Evolutionary conservation across 1,139 yeast species (phyloP), one percentile per base, ranked within the genome.

Genomic region (Trichomonascaceae sp.): DNA sequence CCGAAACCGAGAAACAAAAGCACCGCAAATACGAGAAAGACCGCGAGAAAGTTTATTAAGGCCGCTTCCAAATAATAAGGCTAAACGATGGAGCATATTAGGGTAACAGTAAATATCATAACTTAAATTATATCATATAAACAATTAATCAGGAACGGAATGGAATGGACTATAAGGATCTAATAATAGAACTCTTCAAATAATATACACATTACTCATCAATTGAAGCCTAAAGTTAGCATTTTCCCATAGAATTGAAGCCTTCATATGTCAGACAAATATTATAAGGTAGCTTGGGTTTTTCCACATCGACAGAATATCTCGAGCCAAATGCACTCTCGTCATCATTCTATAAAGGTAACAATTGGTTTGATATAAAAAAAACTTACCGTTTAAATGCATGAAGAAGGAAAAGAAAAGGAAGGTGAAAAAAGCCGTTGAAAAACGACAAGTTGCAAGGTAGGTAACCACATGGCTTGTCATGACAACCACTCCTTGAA

Each of bases 281-380:
- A 65, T 63, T 63, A 53, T 70, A 78, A 85, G 91, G 91, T 85
- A 85, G 91, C 95, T 83, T 78, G 91, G 81, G 73, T 85, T 84
- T 85, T 85, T 86, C 95, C 95, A 86, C 95, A 86, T 78, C 87
- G 87, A 85, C 58, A 52, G 54, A 57, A 70, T 59, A 87, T 84
- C 93, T 86, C 93, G 95, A 86, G 95, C 93, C 95, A 86, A 86
- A 86, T 86, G 95, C 95, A 85, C 93, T 86, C 91, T 73, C 70
- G 84, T 85, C 91, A 85, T 85, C 91, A 84, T 80, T 57, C 30
- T 43, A 19, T 22, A 38, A 27, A 43, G 43, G 47, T n/a, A n/a
- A 32, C 32, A 45, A 30, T 43, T 49, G 3, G 47, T 9, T 49
- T 43, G 20, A 27, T 17, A 41, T 22, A 17, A 19, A 19, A 19